phyloP scores from a whole-genome alignment of 768 basidiomycete species.

The Lactarius tabidus region DNA sequence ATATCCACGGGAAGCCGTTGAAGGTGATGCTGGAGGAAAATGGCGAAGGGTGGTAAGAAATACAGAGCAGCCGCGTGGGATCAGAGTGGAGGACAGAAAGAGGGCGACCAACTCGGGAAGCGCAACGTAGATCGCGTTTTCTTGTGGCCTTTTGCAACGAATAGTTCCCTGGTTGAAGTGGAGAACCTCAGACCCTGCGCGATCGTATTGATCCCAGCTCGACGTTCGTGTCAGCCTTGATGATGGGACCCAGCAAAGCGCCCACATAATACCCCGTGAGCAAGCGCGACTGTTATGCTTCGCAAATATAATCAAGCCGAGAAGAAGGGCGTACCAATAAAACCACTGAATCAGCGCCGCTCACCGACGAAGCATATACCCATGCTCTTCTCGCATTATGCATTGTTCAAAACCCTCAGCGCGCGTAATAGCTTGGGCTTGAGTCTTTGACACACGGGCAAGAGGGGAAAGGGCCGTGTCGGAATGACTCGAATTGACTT shows the following conservation, averaged over 20 bases:
- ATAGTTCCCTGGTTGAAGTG: constrained; percentile 60
- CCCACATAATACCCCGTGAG: constrained; percentile 71
- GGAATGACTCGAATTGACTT: constrained; percentile 50
- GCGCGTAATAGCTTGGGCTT: constrained; percentile 63
- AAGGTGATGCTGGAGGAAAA: constrained; percentile 37
- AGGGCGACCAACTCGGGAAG: no score
- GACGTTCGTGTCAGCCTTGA: constrained; percentile 53
- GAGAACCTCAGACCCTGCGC: constrained; percentile 71
- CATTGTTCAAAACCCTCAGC: constrained; percentile 62
- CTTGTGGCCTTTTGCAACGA: constrained; percentile 60
- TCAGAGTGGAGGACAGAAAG: background rate
- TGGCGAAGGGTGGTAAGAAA: constrained; percentile 54
- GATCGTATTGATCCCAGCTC: constrained; percentile 68
- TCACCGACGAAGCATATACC: constrained; percentile 94
- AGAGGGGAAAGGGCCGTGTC: constrained; percentile 77
- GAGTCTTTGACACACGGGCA: no score
- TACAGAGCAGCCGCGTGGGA: background rate
- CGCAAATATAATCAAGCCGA: no score
- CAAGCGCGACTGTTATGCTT: no score
- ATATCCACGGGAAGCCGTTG: constrained; percentile 70
- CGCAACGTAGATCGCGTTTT: constrained; percentile 69
- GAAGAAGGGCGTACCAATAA: constrained; percentile 52
- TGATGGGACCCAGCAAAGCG: constrained; percentile 64
- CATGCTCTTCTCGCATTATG: no score
- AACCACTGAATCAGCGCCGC: constrained; percentile 63